A percentile compares a stretch with the other conserved stretches of the same genome.
Evolutionary conservation across 805 yeast species (phyloP).

Genomic region (Hanseniaspora meyeri): DNA sequence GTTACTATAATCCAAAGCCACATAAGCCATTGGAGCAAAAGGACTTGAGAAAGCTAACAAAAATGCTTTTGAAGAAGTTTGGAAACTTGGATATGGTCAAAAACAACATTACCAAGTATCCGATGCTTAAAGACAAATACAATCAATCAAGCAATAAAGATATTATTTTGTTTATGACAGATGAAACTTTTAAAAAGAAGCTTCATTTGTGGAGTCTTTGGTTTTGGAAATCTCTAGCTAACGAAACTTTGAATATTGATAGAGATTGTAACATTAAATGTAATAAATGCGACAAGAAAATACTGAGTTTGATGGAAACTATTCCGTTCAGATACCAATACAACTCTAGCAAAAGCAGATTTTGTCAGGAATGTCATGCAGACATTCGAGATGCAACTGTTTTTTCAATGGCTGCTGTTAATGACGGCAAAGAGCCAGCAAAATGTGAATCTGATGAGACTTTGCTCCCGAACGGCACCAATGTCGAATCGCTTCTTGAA

Average conservation of each 20-base stretch:
- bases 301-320: background rate
- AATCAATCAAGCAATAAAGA: background rate
- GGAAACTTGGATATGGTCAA: background rate
- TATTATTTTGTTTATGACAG: background rate
- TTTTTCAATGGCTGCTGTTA: background rate
- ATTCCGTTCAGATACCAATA: background rate
- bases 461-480: background rate
- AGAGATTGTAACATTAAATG: background rate
- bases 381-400: background rate
- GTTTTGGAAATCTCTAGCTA: background rate
- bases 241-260: background rate
- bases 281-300: background rate
- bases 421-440: background rate
- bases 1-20: background rate
- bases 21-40: background rate
- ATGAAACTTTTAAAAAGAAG: background rate
- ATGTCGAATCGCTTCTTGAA: background rate
- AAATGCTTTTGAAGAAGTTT: background rate
- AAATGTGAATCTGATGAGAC: background rate
- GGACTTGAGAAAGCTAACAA: background rate
- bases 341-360: background rate
- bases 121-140: background rate
- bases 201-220: conserved; percentile 1
- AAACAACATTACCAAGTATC: background rate
- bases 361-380: background rate